A percentile compares a stretch with the other conserved stretches of the same genome.
Conservation (phyloP, 2,329 filamentous ascomycete species). For the Blastomyces percursus region DNA sequence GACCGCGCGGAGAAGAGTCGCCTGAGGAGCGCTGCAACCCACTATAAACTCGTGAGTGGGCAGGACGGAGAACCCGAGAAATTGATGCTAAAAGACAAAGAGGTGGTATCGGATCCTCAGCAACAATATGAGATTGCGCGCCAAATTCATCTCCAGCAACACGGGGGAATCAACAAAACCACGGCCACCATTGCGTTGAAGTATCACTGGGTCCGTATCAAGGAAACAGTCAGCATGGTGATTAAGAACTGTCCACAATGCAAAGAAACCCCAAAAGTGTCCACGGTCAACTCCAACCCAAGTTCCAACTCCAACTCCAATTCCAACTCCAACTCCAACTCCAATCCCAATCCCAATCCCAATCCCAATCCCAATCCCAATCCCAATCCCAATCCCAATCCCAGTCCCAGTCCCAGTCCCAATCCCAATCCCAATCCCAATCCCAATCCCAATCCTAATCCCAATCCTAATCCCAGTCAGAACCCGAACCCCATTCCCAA, state of each 20-base stretch:
- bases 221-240: slow-evolving; percentile 89
- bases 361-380: neutral
- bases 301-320: neutral
- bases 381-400: no score
- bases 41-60: slow-evolving; percentile 67
- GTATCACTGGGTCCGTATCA: slow-evolving; percentile 97
- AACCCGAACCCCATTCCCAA: no score
- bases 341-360: neutral
- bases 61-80: slow-evolving; percentile 49
- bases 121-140: slow-evolving; percentile 84
- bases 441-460: neutral
- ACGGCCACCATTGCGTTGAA: slow-evolving; percentile 86
- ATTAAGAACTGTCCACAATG: slow-evolving; percentile 86
- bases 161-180: slow-evolving; percentile 96
- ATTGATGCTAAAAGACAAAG: slow-evolving; percentile 94
- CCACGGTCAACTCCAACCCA: slow-evolving; percentile 16
- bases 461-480: neutral
- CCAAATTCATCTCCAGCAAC: slow-evolving; percentile 59
- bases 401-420: no score
- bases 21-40: slow-evolving; percentile 81
- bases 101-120: slow-evolving; percentile 83
- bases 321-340: neutral
- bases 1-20: slow-evolving; percentile 93
- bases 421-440: no score
- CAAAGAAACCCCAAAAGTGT: slow-evolving; percentile 62